These are phyloP conservation scores for Actinomortierella ambigua DNA, from an alignment of 371 early-diverging fungal species.

Conservation along the genomic window DNA sequence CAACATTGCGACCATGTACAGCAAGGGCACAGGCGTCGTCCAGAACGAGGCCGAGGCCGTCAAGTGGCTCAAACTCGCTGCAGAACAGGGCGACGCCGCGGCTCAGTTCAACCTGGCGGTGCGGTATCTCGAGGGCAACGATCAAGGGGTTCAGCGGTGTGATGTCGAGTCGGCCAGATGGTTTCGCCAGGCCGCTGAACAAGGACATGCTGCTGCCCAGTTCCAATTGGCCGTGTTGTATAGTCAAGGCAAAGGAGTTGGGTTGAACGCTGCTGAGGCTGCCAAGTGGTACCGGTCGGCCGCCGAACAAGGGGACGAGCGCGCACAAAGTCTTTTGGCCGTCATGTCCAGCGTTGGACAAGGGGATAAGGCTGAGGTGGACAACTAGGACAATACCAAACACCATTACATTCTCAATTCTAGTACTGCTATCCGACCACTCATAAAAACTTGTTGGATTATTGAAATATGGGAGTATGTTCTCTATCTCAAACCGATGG, in stretches of 20 bases:
- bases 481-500: no score
- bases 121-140: slow-evolving; percentile 85
- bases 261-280: slow-evolving; percentile 35
- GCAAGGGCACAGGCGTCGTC: slow-evolving; percentile 74
- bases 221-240: slow-evolving; percentile 65
- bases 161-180: slow-evolving; percentile 68
- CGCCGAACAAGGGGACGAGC: slow-evolving; percentile 78
- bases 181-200: slow-evolving; percentile 72
- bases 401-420: no score
- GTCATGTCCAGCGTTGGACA: slow-evolving; percentile 84
- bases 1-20: slow-evolving; percentile 78
- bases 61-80: slow-evolving; percentile 77
- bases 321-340: slow-evolving; percentile 87
- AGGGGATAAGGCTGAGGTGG: slow-evolving; percentile 64
- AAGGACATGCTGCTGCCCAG: slow-evolving; percentile 83
- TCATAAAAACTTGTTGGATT: no score
- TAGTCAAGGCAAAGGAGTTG: no score
- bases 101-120: slow-evolving; percentile 66
- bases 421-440: no score
- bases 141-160: slow-evolving; percentile 68
- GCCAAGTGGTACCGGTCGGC: slow-evolving; percentile 74
- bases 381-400: no score
- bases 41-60: slow-evolving; percentile 71
- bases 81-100: slow-evolving; percentile 59
- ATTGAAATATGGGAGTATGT: no score